phyloP scores from a whole-genome alignment of 2,329 filamentous ascomycete species.

The Diaporthe ilicicola region DNA sequence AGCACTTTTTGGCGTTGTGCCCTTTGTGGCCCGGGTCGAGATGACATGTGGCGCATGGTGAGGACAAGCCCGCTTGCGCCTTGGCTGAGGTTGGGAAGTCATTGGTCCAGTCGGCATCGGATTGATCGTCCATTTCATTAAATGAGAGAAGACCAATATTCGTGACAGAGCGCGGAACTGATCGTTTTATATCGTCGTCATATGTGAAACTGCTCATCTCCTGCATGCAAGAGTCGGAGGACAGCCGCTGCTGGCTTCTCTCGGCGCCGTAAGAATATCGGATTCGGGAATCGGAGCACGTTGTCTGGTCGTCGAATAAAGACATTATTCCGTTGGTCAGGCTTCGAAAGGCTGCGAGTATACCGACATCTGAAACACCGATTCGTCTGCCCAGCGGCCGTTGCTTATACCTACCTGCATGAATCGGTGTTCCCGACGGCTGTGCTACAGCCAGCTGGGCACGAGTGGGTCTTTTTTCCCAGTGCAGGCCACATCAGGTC shows the following conservation, averaged over 20 bases:
- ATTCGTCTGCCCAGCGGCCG: not conserved
- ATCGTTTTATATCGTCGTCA: not conserved
- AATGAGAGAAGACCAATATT: not conserved
- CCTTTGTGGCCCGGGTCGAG: not conserved
- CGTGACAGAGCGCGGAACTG: not conserved
- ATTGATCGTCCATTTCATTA: not conserved
- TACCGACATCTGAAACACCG: not conserved
- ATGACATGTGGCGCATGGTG: not conserved
- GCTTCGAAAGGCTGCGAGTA: not conserved
- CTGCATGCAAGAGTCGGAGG: not conserved
- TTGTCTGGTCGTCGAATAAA: not conserved
- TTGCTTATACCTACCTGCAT: constrained; percentile 8
- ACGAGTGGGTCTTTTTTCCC: not conserved
- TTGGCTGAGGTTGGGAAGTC: not conserved
- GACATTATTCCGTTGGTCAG: not conserved
- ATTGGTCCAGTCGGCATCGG: not conserved
- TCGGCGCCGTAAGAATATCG: not conserved
- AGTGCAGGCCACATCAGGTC: not conserved
- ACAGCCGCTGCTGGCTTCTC: not conserved
- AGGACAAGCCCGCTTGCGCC: not conserved
- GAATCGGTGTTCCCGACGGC: constrained; percentile 8
- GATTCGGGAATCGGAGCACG: not conserved
- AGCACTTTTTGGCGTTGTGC: not conserved
- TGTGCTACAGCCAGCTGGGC: constrained; percentile 1
- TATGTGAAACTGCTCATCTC: not conserved